A percentile compares a stretch with the other conserved stretches of the same genome.
Evolutionary conservation across 2,329 filamentous ascomycete genomes (phyloP).

Genomic region (Ceratocystis alfenasii): DNA sequence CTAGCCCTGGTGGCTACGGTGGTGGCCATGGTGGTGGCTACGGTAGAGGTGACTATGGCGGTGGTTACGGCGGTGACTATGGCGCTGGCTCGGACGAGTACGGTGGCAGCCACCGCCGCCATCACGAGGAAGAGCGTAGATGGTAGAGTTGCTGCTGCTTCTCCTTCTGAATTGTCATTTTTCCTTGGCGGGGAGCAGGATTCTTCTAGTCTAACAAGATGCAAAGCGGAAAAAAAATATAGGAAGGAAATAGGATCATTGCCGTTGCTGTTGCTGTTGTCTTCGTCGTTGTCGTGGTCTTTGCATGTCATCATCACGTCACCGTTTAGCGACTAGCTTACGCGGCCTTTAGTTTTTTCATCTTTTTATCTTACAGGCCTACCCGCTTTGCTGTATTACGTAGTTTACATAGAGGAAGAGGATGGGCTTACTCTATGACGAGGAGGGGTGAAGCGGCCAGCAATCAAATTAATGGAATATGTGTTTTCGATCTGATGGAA

Average conservation of each 20-base stretch:
- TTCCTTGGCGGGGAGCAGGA: background rate
- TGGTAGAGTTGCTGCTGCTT: constrained; percentile 20
- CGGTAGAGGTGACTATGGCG: constrained; percentile 22
- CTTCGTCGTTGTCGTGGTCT: too few species aligned
- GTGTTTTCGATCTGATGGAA: too few species aligned
- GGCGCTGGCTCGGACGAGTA: constrained; percentile 7
- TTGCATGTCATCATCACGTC: too few species aligned
- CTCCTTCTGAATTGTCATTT: background rate
- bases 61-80: constrained; percentile 24
- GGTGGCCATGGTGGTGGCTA: constrained; percentile 16
- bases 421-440: background rate
- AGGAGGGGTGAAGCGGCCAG: background rate
- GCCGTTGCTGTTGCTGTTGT: background rate
- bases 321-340: background rate
- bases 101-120: constrained; percentile 16
- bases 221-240: background rate
- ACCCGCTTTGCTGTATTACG: too few species aligned
- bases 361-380: too few species aligned
- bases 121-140: constrained; percentile 21
- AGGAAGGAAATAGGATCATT: background rate
- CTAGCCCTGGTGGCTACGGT: constrained; percentile 23
- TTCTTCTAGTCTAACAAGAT: too few species aligned
- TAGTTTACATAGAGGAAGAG: background rate
- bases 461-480: too few species aligned
- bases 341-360: background rate